Percentiles rank a stretch among this genome's conserved stretches.
Conservation (phyloP, 257 asterid species). For the Solanum pennellii region DNA sequence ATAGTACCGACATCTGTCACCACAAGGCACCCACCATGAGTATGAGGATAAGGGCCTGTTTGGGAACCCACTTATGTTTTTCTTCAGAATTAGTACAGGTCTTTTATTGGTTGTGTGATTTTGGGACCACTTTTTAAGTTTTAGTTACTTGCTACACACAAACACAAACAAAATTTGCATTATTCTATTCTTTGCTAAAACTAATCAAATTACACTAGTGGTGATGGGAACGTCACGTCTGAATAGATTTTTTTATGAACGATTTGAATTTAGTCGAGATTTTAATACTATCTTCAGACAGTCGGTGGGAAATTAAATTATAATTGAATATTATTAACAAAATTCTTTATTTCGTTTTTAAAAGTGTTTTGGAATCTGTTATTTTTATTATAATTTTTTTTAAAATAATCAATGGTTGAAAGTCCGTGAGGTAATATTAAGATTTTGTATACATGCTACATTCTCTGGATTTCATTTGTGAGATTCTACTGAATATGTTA, state of each 20-base stretch:
- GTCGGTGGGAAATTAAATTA: accelerated
- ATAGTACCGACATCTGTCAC: background rate
- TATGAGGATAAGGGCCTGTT: background rate
- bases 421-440: background rate
- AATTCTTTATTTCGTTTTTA: background rate
- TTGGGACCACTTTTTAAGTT: background rate
- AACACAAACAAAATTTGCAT: background rate
- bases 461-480: too few relatives aligned
- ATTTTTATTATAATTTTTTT: too few relatives aligned
- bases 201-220: background rate
- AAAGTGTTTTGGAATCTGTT: background rate
- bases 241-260: accelerated
- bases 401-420: too few relatives aligned
- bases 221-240: too few relatives aligned
- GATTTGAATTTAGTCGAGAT: accelerated
- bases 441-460: too few relatives aligned
- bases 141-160: background rate
- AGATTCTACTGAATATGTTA: too few relatives aligned
- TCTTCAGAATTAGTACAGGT: background rate
- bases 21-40: background rate
- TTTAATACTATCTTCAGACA: accelerated
- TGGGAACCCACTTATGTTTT: background rate
- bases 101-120: background rate
- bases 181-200: background rate
- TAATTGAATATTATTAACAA: background rate